Base-by-base conservation (phyloP, 75 land plant genomes). In the Cryptomeria japonica region DNA sequence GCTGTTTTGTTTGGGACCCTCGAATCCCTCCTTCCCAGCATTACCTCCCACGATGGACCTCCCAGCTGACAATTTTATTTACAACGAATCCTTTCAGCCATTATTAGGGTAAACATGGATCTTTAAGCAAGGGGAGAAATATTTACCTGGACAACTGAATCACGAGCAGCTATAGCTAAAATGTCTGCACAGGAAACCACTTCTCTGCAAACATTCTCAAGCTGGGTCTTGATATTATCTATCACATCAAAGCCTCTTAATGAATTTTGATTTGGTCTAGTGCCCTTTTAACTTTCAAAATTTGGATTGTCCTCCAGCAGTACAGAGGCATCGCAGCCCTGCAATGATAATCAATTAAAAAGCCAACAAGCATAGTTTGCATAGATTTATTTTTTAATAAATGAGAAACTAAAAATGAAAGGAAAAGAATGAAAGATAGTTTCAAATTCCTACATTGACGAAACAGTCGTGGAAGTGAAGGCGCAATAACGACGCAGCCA, bases 41-140 rank as follows among this genome's bases (percentile, higher is more conserved):
- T 42, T 77, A 91, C 90, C 25, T 78, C 78, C 92, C 91, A 92
- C 19, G 90, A 44, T 32, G 68, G 89, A 12, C 92, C 93, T 42
- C 93, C 92, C 25, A 88, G 85, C 88, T 90, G 51, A 37, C 32
- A 77, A 46, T 22, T 5, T n/a, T n/a, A 18, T 44, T 44, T 44
- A 44, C 6, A 64, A 0, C 1, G 70, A 64, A 51, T 51, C 13
- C 13, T 51, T 0, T 51, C 0, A 51, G 55, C 15, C 13, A 51
- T 11, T 51, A 0, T 14, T 51, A 51, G 11, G 15, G 6, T 44
- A 7, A 44, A 44, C 46, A 51, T 51, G 13, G 15, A 51, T 51
- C 55, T 51, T 0, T 51, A 1, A 51, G 0, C 15, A 51, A 14
- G 1, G 12, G 55, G n/a, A 25, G 16, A 1, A 25, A 22, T 3